Percentiles rank a stretch among this genome's conserved stretches.
phyloP scores from a whole-genome alignment of 2,329 filamentous ascomycete species.

The Neopestalotiopsis clavispora region DNA sequence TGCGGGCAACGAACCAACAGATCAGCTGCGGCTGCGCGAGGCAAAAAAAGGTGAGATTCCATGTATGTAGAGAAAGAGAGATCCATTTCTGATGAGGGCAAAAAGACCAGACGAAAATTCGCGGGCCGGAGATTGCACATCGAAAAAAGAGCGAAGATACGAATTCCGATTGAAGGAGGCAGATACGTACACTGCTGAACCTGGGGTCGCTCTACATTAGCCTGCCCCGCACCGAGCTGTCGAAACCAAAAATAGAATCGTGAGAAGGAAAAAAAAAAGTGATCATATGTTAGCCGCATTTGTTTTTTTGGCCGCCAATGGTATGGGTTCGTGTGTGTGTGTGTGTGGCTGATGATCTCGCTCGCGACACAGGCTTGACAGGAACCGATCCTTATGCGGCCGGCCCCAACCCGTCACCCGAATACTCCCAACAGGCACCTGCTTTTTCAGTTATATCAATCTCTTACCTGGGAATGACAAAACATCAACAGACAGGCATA shows the following conservation, averaged over 20 bases:
- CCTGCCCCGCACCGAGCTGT: neutral
- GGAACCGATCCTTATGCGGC: neutral
- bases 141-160: neutral
- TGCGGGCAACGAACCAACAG: neutral
- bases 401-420: neutral
- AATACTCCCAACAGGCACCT: neutral
- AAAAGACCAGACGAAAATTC: neutral
- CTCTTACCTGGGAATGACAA: too few relatives aligned
- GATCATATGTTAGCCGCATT: neutral
- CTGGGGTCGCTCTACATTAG: neutral
- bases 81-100: neutral
- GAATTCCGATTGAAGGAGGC: constrained; percentile 1
- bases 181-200: neutral
- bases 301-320: neutral
- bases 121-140: neutral
- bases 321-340: too few relatives aligned
- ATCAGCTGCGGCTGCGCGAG: neutral
- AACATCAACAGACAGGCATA: too few relatives aligned
- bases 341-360: neutral
- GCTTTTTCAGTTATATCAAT: neutral
- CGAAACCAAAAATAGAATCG: neutral
- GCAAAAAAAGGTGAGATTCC: neutral
- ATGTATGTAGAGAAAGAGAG: neutral
- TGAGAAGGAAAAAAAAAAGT: neutral
- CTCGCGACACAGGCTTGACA: neutral